Conservation (phyloP, 2,329 filamentous ascomycete genomes). For the Dendrostoma leiphaemia region DNA sequence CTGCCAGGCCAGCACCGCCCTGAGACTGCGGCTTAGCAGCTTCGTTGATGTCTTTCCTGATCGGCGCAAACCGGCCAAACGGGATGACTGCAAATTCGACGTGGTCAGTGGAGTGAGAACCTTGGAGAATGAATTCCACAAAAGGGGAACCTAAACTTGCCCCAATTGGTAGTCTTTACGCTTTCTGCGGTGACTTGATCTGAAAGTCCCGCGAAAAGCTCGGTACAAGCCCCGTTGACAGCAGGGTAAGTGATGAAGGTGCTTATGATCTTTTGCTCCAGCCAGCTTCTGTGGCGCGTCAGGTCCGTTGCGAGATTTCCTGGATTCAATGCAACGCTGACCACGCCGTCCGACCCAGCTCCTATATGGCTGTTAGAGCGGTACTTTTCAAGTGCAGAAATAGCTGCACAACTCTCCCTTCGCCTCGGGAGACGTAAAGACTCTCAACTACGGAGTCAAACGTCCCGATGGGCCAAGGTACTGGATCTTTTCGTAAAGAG, state of each 20-base stretch:
- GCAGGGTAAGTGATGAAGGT: conserved; percentile 5
- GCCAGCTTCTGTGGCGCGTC: background rate
- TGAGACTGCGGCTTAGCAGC: background rate
- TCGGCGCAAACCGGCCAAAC: conserved; percentile 2
- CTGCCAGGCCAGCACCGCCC: conserved; percentile 1
- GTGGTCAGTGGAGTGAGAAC: too few species aligned
- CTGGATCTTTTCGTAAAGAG: too few species aligned
- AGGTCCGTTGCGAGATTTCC: conserved; percentile 11
- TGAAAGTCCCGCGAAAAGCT: conserved; percentile 31
- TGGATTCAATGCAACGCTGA: conserved; percentile 13
- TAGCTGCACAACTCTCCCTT: too few species aligned
- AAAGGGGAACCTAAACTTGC: background rate
- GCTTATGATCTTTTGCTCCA: background rate
- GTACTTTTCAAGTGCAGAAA: background rate
- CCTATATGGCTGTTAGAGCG: background rate
- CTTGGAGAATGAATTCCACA: too few species aligned
- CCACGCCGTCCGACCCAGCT: conserved; percentile 1
- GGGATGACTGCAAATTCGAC: conserved; percentile 8
- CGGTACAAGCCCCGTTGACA: conserved; percentile 30
- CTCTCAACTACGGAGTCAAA: too few species aligned
- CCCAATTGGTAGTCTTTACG: background rate
- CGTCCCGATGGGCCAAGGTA: too few species aligned
- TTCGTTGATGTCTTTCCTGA: conserved; percentile 1
- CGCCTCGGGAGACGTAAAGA: too few species aligned
- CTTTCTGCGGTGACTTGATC: conserved; percentile 26